phyloP scores from a whole-genome alignment of 306 rosid species.

The Glycine soja region DNA sequence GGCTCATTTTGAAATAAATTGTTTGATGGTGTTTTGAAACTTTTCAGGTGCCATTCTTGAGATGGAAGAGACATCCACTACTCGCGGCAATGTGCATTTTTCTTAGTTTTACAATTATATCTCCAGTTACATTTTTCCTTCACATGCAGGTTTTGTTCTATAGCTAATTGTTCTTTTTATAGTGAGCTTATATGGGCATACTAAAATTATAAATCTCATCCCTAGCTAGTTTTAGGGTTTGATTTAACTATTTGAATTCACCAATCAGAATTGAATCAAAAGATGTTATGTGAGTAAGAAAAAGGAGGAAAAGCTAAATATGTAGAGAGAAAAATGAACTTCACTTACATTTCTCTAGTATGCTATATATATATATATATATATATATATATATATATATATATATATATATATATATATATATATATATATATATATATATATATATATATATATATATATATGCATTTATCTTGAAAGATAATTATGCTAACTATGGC shows the following conservation, averaged over 20 bases:
- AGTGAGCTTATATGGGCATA: neutral
- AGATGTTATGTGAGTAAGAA: neutral
- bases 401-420: no score
- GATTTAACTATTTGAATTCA: neutral
- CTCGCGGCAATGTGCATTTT: conserved; percentile 79
- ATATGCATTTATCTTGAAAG: neutral
- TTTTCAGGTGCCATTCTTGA: conserved; percentile 69
- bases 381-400: no score
- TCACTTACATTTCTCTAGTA: neutral
- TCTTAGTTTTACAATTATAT: conserved; percentile 63
- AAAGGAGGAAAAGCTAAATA: neutral
- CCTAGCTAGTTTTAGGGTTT: neutral
- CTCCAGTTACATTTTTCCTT: conserved; percentile 78
- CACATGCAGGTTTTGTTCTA: conserved; percentile 74
- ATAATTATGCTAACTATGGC: neutral
- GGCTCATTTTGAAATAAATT: neutral
- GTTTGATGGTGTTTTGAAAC: neutral
- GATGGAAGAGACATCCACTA: conserved; percentile 84
- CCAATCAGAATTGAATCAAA: neutral
- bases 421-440: no score
- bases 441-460: no score
- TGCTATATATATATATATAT: no score
- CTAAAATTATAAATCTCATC: neutral
- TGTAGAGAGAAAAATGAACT: neutral
- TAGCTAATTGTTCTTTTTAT: no score